Evolutionary conservation across 2,329 filamentous ascomycete species (phyloP), one percentile per base, ranked within the genome.

Genomic region (Tolypocladium ovalisporum): DNA sequence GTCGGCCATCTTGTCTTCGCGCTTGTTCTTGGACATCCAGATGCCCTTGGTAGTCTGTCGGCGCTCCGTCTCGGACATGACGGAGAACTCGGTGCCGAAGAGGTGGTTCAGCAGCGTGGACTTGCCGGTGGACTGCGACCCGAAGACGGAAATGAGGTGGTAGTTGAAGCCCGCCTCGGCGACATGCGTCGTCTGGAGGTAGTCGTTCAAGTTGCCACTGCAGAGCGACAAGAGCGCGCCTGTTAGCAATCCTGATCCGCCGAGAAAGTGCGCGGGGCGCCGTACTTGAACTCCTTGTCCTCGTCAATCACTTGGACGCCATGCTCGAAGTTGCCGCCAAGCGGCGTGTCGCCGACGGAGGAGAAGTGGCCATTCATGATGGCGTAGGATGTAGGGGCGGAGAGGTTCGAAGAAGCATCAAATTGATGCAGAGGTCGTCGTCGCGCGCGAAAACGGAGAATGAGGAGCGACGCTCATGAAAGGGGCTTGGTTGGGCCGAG

Each of bases 1-100:
- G 67, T 96, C 90, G 56, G 93, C 92, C 91, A 97, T 97, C 62
- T 78, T 78, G 62, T 76, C 71, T 62, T 76, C 73, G 64, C 80
- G 79, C 78, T 96, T 96, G 75, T 97, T 97, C 78, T 96, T 96
- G 62, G 92, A 96, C 87, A 99, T 88, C 94, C 94, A 99, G 71
- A 99, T 99, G 69, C 94, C 94, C 79, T 97, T 99, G 51, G 94
- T 99, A 0, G 94, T 99, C 79, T 99, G 94, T 61, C 91, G 86
- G 62, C 94, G 85, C 73, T 97, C 91, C 61, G 85, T 81, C 79
- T 99, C 94, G 66, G 90, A 90, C 94, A 99, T 99, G 70, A 99
- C 93, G 64, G 90, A 93, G 76, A 99, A 99, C 58, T 92, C 82
- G 64, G 94, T 99, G 62, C 90, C 90, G 71, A 99, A 99, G 58